Percentiles rank a stretch among this genome's conserved stretches.
These are phyloP conservation scores for Ambrosia artemisiifolia DNA, from an alignment of 129 eudicot genomes.

Conservation along the genomic window DNA sequence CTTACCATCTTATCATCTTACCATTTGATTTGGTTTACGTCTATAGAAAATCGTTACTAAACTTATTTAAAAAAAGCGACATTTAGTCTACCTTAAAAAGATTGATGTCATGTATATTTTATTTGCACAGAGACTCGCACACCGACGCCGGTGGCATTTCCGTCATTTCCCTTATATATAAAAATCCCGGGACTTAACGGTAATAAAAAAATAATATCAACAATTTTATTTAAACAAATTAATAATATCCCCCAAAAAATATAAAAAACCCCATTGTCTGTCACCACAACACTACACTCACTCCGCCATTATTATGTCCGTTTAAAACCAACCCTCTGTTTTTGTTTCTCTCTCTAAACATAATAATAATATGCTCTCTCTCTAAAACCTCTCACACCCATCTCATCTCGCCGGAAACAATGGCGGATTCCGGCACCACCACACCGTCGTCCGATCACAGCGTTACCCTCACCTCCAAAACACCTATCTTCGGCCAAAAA, in stretches of 20 bases:
- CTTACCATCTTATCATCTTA: too few species aligned
- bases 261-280: background rate
- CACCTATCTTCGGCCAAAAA: constrained; percentile 59
- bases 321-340: constrained; percentile 20
- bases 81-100: too few species aligned
- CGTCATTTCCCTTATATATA: constrained; percentile 8
- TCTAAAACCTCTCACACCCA: background rate
- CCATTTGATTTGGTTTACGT: too few species aligned
- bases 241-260: background rate
- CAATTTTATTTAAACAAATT: background rate
- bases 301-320: constrained; percentile 31
- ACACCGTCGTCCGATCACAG: constrained; percentile 20
- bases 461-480: constrained; percentile 36
- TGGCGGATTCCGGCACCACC: constrained; percentile 41
- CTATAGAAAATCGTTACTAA: too few species aligned
- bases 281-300: background rate
- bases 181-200: constrained; percentile 7
- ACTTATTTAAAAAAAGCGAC: too few species aligned
- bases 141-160: constrained; percentile 26
- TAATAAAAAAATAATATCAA: background rate
- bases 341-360: constrained; percentile 22
- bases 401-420: constrained; percentile 28
- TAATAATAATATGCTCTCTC: background rate
- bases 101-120: too few species aligned
- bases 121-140: too few species aligned